Evolutionary conservation across 2,329 filamentous ascomycete genomes (phyloP), one percentile per base, ranked within the genome.

Genomic region (Ophiobolus disseminans): DNA sequence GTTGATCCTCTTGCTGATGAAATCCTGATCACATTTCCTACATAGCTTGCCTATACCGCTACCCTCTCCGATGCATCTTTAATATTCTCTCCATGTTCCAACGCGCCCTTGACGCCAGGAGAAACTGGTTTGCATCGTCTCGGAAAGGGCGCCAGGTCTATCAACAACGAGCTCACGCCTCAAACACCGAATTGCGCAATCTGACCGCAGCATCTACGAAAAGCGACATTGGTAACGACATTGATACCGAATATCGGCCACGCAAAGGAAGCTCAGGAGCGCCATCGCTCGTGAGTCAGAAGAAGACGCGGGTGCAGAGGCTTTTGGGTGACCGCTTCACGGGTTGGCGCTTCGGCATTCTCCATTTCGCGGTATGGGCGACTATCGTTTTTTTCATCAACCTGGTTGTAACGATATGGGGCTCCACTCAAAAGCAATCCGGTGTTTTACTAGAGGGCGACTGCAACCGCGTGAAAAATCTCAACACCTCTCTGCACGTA

Each of bases 401-500:
- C 20, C 26, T 60, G 4, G 40, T 47, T 13, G 43, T 40, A 16
- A 57, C 51, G 8, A 49, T 57, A 10, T 57, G 54, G 51, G 48
- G 47, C 11, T 47, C 41, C 5, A 38, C 34, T 3, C 25, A 40
- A 34, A 30, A 28, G 31, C 10, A 13, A 17, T 17, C 31, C 11
- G 53, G 44, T 7, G 30, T 55, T 7, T 11, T 59, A 5, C 59
- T 56, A 28, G 48, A 57, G 3, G 66, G 63, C 3, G 55, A 58
- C 14, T 71, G 69, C 34, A 44, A 37, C 1, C 43, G 50, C 9
- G 31, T 53, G 4, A 25, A 51, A 8, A 16, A 16, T 5, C 19
- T 54, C 2, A 60, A 56, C 34, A 43, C 43, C 9, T 46, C 30
- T 16, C 23, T 78, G 0, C 79, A 82, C 61, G 57, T 82, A 20